These are phyloP conservation scores for Parsonsia alboflavescens DNA, from an alignment of 257 asterid genomes.

Conservation along the genomic window DNA sequence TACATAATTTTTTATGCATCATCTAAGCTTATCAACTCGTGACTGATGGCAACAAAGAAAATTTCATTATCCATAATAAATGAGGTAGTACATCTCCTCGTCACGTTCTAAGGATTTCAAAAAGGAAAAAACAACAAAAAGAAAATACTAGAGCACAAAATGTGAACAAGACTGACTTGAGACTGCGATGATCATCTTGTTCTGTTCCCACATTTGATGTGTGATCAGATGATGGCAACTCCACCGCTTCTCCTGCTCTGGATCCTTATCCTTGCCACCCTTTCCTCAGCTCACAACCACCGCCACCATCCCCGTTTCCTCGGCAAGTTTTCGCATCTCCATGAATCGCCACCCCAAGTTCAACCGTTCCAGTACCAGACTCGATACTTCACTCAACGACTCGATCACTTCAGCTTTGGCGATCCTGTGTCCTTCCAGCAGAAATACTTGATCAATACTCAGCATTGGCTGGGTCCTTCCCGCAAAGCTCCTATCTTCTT, in stretches of 20 bases:
- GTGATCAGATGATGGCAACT: constrained; percentile 36
- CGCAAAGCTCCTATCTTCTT: constrained; percentile 63
- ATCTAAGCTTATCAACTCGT: too few species aligned
- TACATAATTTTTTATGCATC: too few species aligned
- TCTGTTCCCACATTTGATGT: background rate
- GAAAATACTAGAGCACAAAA: too few species aligned
- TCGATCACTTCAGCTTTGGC: constrained; percentile 84
- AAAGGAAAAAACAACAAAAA: too few species aligned
- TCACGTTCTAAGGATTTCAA: too few species aligned
- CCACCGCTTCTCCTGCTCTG: constrained; percentile 13
- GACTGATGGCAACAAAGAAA: too few species aligned
- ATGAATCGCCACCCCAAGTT: constrained; percentile 17
- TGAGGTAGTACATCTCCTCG: too few species aligned
- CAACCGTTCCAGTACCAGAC: constrained; percentile 56
- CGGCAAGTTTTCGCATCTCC: constrained; percentile 29
- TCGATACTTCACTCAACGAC: constrained; percentile 64
- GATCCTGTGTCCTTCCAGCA: constrained; percentile 59
- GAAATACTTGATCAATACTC: constrained; percentile 68
- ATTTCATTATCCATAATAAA: too few species aligned
- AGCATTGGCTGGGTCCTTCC: constrained; percentile 69
- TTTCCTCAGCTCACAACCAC: constrained; percentile 25
- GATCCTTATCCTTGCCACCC: constrained; percentile 20
- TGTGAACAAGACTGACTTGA: background rate
- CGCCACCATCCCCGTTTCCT: constrained; percentile 33
- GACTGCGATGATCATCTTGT: background rate